phyloP scores from a whole-genome alignment of 2,329 filamentous ascomycete genomes.

The Didymella keratinophila region DNA sequence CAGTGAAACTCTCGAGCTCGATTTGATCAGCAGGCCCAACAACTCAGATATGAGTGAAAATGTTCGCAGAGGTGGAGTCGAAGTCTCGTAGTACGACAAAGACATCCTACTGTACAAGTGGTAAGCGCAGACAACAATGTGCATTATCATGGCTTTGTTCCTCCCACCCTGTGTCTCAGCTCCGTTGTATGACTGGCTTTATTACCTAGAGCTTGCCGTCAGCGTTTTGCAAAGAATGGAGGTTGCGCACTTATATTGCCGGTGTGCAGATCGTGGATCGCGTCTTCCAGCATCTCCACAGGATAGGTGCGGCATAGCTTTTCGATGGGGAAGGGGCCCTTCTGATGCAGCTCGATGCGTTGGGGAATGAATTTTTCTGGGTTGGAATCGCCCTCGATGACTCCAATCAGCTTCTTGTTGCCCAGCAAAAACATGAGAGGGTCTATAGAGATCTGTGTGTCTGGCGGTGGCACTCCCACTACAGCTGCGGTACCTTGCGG shows the following conservation, averaged over 20 bases:
- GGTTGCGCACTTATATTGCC: not conserved
- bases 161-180: not conserved
- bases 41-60: not conserved
- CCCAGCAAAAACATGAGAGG: constrained; percentile 10
- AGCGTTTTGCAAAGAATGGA: not conserved
- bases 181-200: constrained; percentile 2
- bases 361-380: constrained; percentile 2
- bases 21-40: not conserved
- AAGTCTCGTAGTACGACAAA: not conserved
- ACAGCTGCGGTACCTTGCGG: constrained; percentile 8
- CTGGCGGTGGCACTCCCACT: constrained; percentile 6
- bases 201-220: not conserved
- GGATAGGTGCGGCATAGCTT: constrained; percentile 8
- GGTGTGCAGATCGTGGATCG: constrained; percentile 4
- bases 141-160: not conserved
- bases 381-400: constrained; percentile 7
- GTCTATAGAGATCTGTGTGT: constrained; percentile 11
- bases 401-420: constrained; percentile 10
- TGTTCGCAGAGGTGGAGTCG: not conserved
- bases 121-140: not conserved
- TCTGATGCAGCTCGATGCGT: constrained; percentile 3
- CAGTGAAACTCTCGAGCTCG: not conserved
- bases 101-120: not conserved
- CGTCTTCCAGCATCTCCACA: constrained; percentile 7
- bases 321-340: constrained; percentile 2